These are phyloP conservation scores for barley (Hordeum vulgare) DNA, from an alignment of 176 grass and related monocot genomes.

Conservation along the genomic window DNA sequence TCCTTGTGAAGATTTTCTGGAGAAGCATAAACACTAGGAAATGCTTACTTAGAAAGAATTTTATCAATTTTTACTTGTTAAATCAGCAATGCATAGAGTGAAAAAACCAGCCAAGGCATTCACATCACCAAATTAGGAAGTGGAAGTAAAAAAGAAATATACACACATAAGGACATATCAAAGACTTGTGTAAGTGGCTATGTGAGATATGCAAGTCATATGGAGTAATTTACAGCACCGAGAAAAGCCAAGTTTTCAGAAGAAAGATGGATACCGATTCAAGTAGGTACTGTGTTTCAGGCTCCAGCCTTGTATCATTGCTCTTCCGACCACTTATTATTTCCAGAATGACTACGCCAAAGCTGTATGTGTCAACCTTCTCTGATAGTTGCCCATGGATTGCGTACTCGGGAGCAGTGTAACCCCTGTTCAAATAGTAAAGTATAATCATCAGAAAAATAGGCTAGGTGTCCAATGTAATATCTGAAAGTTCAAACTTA, in stretches of 20 bases:
- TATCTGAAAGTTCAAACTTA: conserved; percentile 37
- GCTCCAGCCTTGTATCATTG: conserved; percentile 65
- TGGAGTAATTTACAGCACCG: background rate
- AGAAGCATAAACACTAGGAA: background rate
- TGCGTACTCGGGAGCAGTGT: conserved; percentile 87
- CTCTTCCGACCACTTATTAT: conserved; percentile 77
- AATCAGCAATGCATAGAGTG: conserved; percentile 1
- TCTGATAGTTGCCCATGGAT: conserved; percentile 76
- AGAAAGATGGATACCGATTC: conserved; percentile 62
- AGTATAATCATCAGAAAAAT: conserved; percentile 14
- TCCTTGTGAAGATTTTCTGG: background rate
- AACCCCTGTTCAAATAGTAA: conserved; percentile 56
- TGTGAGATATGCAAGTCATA: conserved; percentile 6
- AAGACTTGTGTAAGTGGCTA: background rate
- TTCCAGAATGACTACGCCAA: conserved; percentile 70
- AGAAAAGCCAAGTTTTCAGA: conserved; percentile 12
- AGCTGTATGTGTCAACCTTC: conserved; percentile 85
- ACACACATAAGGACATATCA: background rate
- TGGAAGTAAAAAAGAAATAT: background rate
- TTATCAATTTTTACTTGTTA: background rate
- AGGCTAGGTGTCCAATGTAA: background rate
- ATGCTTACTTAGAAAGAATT: background rate
- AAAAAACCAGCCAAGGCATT: background rate
- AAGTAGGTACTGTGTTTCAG: conserved; percentile 65
- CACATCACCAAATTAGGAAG: background rate